Evolutionary conservation across 176 grass and related monocot species (phyloP).

Genomic region (Melocanna baccifera): DNA sequence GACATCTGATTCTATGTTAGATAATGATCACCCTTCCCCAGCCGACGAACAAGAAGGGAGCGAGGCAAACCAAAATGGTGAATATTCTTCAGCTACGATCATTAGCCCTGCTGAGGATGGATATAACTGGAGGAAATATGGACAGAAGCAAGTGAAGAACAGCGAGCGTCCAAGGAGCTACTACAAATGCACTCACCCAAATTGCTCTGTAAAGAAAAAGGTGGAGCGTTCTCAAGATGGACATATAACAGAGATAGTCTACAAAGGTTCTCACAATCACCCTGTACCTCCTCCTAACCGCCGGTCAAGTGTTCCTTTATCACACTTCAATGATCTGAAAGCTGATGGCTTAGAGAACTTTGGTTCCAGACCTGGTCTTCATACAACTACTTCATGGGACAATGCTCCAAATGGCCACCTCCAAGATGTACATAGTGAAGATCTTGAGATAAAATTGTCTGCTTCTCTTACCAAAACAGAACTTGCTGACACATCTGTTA

Average conservation of each 20-base stretch:
- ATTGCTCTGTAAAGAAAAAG: constrained; percentile 77
- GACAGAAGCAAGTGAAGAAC: constrained; percentile 71
- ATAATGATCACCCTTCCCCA: constrained; percentile 28
- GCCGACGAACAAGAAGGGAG: constrained; percentile 17
- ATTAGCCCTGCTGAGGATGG: constrained; percentile 49
- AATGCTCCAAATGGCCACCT: constrained; percentile 25
- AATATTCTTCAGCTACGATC: constrained; percentile 33
- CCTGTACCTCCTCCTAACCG: constrained; percentile 44
- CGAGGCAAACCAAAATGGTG: constrained; percentile 29
- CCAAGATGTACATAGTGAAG: constrained; percentile 45
- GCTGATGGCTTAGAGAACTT: constrained; percentile 27
- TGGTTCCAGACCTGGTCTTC: constrained; percentile 18
- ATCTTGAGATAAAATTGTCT: constrained; percentile 34
- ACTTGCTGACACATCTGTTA: constrained; percentile 12
- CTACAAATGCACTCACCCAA: constrained; percentile 69
- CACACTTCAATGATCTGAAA: constrained; percentile 15
- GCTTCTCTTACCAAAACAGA: constrained; percentile 30
- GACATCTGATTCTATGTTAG: constrained; percentile 26
- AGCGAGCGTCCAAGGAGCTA: constrained; percentile 72
- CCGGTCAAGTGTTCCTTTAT: constrained; percentile 6
- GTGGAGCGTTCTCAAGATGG: constrained; percentile 69
- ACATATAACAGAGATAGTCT: constrained; percentile 80
- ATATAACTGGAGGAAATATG: constrained; percentile 97
- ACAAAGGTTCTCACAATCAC: constrained; percentile 73
- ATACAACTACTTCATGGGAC: constrained; percentile 5